Evolutionary conservation across 768 basidiomycete genomes (phyloP).

Genomic region (Pholiota microspora): DNA sequence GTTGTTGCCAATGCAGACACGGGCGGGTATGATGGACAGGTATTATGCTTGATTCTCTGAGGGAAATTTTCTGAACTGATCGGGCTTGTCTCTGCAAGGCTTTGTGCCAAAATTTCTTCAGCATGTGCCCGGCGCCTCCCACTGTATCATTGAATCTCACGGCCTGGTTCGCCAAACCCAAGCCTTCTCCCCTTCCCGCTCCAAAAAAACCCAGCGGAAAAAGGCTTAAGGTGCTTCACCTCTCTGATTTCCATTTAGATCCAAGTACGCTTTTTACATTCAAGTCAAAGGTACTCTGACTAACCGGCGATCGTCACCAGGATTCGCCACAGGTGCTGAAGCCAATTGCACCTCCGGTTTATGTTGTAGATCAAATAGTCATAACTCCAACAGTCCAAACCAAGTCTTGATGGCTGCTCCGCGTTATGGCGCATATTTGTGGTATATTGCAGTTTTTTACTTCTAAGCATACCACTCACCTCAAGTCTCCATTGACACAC

Average conservation of each 20-base stretch:
- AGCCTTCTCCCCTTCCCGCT: slow-evolving; percentile 64
- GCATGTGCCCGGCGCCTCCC: slow-evolving; percentile 52
- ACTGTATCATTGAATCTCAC: slow-evolving; percentile 62
- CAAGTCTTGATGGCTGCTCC: slow-evolving; percentile 56
- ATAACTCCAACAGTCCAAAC: slow-evolving; percentile 50
- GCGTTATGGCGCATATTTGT: slow-evolving; percentile 62
- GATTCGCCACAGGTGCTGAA: slow-evolving; percentile 68
- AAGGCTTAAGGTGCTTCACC: slow-evolving; percentile 67
- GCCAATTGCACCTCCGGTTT: slow-evolving; percentile 66
- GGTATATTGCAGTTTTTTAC: too few relatives aligned
- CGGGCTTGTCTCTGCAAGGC: slow-evolving; percentile 25
- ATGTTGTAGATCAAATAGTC: slow-evolving; percentile 61
- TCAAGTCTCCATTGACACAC: slow-evolving; percentile 70
- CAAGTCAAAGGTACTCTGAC: not conserved
- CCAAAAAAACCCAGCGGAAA: slow-evolving; percentile 60
- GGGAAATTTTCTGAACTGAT: not conserved
- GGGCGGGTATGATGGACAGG: slow-evolving; percentile 73
- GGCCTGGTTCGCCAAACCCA: slow-evolving; percentile 74
- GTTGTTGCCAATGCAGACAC: slow-evolving; percentile 70
- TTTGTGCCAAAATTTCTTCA: slow-evolving; percentile 59
- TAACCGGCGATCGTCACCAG: slow-evolving; percentile 28
- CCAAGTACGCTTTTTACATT: slow-evolving; percentile 43
- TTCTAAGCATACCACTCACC: too few relatives aligned
- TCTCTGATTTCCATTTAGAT: slow-evolving; percentile 80
- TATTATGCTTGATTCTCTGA: slow-evolving; percentile 19